Percentiles rank a stretch among this genome's conserved stretches.
Conservation (phyloP, 176 grass and related monocot species). For the Avena insularis region DNA sequence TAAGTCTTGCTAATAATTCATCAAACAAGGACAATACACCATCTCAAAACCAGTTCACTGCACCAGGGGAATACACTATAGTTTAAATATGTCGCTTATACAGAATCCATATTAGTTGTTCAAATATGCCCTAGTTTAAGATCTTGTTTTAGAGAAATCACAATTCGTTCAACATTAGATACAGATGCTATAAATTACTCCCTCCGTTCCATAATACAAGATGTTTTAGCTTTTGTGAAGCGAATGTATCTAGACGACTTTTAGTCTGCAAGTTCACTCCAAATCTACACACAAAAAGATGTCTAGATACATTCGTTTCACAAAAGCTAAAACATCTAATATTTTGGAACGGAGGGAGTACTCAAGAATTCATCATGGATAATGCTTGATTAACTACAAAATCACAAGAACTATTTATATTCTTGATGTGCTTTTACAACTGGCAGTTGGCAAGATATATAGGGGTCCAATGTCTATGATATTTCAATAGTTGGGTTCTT, state of each 20-base stretch:
- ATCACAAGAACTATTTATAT: not conserved
- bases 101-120: not conserved
- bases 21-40: not conserved
- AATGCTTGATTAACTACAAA: conserved; percentile 36
- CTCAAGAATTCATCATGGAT: not conserved
- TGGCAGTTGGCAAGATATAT: not conserved
- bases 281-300: no score
- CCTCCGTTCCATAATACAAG: no score
- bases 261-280: no score
- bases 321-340: no score
- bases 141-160: not conserved
- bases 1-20: not conserved
- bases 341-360: no score
- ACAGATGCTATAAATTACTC: conserved; percentile 10
- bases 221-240: no score
- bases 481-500: not conserved
- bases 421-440: not conserved
- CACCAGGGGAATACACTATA: not conserved
- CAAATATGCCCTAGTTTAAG: conserved; percentile 12
- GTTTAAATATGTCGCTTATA: not conserved
- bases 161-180: not conserved
- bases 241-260: no score
- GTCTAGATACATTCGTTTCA: no score
- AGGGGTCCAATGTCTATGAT: not conserved
- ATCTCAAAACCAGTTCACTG: conserved; percentile 6